Base-by-base conservation (phyloP, 371 early-diverging fungal species). In the Mortierella sp. region DNA sequence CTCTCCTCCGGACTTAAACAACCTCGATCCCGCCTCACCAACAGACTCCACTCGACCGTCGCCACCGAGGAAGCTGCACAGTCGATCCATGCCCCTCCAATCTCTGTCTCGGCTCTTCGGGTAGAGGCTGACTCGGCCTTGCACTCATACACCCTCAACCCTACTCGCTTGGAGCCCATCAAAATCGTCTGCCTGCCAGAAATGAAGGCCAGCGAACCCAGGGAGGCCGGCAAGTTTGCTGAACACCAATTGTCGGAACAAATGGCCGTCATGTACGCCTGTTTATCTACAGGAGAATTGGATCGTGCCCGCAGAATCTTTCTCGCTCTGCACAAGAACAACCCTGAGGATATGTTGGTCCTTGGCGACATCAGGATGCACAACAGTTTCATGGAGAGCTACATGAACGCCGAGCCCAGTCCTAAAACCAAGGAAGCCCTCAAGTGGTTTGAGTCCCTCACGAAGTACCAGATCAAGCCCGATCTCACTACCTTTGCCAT, bases 321-420 rank as follows among this genome's bases (percentile, higher is more conserved):
- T 87, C 78, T 88, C n/a, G 91, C 94, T 42, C 85, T 96, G 42
- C 92, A 93, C 84, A 91, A 90, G 72, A 90, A 88, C 78, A 90
- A 94, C 75, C 91, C 93, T 0, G 90, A 91, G 48, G 95, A 95
- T 65, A 94, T 96, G 96, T 88, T 90, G 75, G 85, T 93, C 47
- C 88, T 92, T 50, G 92, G 94, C 14, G 95, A 96, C 79, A 91
- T 93, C 19, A 90, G 92, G 54, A 89, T 98, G 73, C 94, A 97
- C 85, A 98, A 99, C 84, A 88, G 94, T 42, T 96, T 98, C 60
- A 84, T 98, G 47, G 94, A 95, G 72, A 95, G 95, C 0, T 93
- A 95, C 77, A 88, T 97, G 55, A 91, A 89, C 28, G 87, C 89
- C 9, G 70, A 72, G 38, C 89, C 88, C 13, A 83, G 75, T 70